A percentile compares a stretch with the other conserved stretches of the same genome.
Evolutionary conservation across 2,329 filamentous ascomycete genomes (phyloP).

Genomic region (Colletotrichum neosansevieriae): DNA sequence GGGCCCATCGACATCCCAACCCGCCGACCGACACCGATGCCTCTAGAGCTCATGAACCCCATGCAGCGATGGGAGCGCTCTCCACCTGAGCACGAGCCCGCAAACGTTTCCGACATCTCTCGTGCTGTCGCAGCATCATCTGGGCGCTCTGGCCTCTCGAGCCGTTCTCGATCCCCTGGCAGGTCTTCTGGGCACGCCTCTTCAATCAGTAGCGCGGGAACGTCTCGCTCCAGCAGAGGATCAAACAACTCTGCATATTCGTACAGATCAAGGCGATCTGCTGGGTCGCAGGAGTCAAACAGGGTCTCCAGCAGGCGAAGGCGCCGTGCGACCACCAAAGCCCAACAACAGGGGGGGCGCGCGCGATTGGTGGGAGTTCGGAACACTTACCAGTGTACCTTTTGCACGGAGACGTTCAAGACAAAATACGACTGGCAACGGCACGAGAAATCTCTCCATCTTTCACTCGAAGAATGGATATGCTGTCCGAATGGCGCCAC

Average conservation of each 20-base stretch:
- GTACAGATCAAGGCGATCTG: slow-evolving; percentile 44
- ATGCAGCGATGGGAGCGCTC: slow-evolving; percentile 42
- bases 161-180: slow-evolving; percentile 41
- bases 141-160: neutral
- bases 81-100: slow-evolving; percentile 44
- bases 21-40: slow-evolving; percentile 53
- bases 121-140: slow-evolving; percentile 40
- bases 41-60: slow-evolving; percentile 38
- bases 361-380: slow-evolving; percentile 3
- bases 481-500: slow-evolving; percentile 53
- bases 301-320: slow-evolving; percentile 11
- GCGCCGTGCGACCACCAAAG: slow-evolving; percentile 13
- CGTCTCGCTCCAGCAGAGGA: slow-evolving; percentile 31
- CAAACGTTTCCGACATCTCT: slow-evolving; percentile 42
- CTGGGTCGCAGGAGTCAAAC: slow-evolving; percentile 29
- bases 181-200: slow-evolving; percentile 43
- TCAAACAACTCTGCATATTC: slow-evolving; percentile 47
- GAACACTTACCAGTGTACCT: slow-evolving; percentile 56
- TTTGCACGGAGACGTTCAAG: slow-evolving; percentile 60
- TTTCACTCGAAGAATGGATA: slow-evolving; percentile 60
- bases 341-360: neutral
- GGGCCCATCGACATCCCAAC: slow-evolving; percentile 68
- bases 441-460: slow-evolving; percentile 62
- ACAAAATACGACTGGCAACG: slow-evolving; percentile 61
- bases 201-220: slow-evolving; percentile 31